Evolutionary conservation across 2,329 filamentous ascomycete species (phyloP).

Genomic region (Diaporthe citri): DNA sequence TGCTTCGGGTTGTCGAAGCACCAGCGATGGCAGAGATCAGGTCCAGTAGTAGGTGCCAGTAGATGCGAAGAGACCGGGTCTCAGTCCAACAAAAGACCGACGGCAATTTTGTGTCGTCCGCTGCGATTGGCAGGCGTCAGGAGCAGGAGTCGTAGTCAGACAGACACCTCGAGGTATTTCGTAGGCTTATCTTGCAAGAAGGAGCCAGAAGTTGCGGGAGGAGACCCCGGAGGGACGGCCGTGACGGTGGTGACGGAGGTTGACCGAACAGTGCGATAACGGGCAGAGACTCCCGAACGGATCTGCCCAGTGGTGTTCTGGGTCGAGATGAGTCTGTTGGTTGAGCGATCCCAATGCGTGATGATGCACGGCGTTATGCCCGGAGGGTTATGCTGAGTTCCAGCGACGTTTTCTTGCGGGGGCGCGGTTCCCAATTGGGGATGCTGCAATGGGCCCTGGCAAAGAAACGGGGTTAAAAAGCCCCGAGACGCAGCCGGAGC

Average conservation of each 20-base stretch:
- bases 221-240: constrained; percentile 1
- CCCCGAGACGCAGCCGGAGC: constrained; percentile 26
- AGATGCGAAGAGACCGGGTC: neutral
- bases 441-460: constrained; percentile 1
- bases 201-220: constrained; percentile 16
- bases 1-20: constrained; percentile 5
- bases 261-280: constrained; percentile 36
- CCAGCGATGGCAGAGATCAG: neutral
- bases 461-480: constrained; percentile 21
- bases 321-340: constrained; percentile 14
- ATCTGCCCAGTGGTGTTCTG: constrained; percentile 13
- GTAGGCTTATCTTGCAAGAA: constrained; percentile 20
- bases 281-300: constrained; percentile 9
- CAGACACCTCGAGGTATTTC: neutral
- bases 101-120: neutral
- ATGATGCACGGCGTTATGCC: constrained; percentile 20
- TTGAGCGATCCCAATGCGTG: constrained; percentile 4
- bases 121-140: constrained; percentile 11
- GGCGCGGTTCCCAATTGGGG: constrained; percentile 25
- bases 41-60: neutral
- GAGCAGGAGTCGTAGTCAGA: constrained; percentile 2
- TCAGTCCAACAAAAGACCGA: constrained; percentile 11
- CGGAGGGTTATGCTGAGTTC: constrained; percentile 7
- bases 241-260: constrained; percentile 33
- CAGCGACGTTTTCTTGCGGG: constrained; percentile 29